phyloP scores from a whole-genome alignment of 441 rosid genomes.

The Erodium texanum region DNA sequence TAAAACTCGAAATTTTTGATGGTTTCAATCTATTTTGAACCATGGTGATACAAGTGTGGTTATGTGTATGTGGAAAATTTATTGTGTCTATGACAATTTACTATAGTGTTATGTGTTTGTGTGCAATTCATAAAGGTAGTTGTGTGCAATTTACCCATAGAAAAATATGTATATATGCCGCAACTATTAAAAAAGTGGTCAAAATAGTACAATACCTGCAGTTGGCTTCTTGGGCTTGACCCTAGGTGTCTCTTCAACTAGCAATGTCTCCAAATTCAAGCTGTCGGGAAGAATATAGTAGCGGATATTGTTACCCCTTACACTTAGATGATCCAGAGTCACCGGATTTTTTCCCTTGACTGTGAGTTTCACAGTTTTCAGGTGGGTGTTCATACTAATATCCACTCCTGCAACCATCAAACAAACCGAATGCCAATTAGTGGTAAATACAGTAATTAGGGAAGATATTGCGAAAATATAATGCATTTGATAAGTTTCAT shows the following conservation, averaged over 20 bases:
- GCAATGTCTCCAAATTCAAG: constrained; percentile 90
- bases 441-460: no score
- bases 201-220: constrained; percentile 45
- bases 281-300: constrained; percentile 95
- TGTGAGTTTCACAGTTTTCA: constrained; percentile 83
- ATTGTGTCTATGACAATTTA: no score
- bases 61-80: no score
- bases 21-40: no score
- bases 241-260: constrained; percentile 87
- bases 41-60: no score
- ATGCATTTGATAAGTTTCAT: neutral
- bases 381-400: constrained; percentile 91
- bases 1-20: no score
- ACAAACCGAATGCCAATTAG: neutral
- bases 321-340: constrained; percentile 82
- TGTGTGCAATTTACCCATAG: no score
- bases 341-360: constrained; percentile 90
- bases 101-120: no score
- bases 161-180: no score
- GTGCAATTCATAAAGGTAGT: no score
- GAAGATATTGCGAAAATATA: no score
- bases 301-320: constrained; percentile 92
- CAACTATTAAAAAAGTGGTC: no score
- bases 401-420: constrained; percentile 54
- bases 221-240: constrained; percentile 92